Percentiles rank a stretch among this genome's conserved stretches.
Conservation (phyloP, 2,329 filamentous ascomycete species). For the Aspergillus proliferans region DNA sequence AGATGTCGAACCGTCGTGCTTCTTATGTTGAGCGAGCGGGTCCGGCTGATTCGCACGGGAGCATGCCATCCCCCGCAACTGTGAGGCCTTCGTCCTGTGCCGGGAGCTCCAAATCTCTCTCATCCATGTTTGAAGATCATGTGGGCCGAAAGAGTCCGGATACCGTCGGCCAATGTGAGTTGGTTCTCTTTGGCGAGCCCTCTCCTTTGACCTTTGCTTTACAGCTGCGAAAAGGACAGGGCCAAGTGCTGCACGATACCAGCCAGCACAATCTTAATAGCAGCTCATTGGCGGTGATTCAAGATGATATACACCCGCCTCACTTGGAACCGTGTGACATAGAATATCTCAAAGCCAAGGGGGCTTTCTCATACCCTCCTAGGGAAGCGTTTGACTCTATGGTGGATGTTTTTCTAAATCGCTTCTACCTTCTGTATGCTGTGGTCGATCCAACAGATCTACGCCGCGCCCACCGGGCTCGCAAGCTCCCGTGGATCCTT, state of each 20-base stretch:
- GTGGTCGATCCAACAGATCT: slow-evolving; percentile 1
- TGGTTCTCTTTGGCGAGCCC: slow-evolving; percentile 2
- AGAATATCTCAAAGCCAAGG: slow-evolving; percentile 1
- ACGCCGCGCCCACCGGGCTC: neutral
- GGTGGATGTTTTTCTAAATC: neutral
- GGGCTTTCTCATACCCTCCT: neutral
- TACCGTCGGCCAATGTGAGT: slow-evolving; percentile 1
- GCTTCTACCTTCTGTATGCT: slow-evolving; percentile 1
- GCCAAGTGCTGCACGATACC: slow-evolving; percentile 1
- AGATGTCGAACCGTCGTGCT: neutral
- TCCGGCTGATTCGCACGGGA: neutral
- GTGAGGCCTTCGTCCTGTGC: neutral
- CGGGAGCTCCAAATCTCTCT: neutral
- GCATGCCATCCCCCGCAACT: neutral
- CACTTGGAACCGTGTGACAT: slow-evolving; percentile 1
- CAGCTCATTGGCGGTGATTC: neutral
- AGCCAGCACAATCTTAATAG: neutral
- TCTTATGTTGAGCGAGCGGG: neutral
- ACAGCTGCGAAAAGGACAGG: neutral
- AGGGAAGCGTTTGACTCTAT: neutral
- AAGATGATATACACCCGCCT: neutral
- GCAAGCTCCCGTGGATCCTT: slow-evolving; percentile 1
- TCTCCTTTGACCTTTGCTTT: slow-evolving; percentile 2
- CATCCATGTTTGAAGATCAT: slow-evolving; percentile 3
- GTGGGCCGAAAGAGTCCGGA: neutral